These are phyloP conservation scores for Calamus simplicifolius DNA, from an alignment of 176 grass and related monocot species.

Conservation along the genomic window DNA sequence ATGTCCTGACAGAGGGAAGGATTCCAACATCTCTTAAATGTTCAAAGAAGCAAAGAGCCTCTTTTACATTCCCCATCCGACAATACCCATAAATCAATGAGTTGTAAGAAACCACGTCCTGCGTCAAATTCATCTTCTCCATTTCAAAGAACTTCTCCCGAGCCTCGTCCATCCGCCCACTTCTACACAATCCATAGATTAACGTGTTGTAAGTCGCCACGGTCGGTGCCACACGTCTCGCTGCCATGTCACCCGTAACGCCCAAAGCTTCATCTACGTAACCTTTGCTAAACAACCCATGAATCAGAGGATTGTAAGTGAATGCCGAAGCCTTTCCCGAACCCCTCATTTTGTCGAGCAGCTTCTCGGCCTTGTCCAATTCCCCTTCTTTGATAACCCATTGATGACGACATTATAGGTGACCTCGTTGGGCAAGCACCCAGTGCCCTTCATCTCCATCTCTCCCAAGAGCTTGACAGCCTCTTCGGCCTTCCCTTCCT, in stretches of 20 bases:
- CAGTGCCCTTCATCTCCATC: conserved; percentile 25
- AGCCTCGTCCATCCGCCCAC: conserved; percentile 23
- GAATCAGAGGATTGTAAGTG: conserved; percentile 57
- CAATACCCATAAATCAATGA: conserved; percentile 49
- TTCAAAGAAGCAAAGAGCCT: conserved; percentile 38
- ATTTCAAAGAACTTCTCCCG: conserved; percentile 53
- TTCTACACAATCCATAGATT: conserved; percentile 47
- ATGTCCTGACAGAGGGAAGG: conserved; percentile 37
- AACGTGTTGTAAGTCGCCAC: conserved; percentile 42
- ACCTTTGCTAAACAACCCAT: conserved; percentile 33
- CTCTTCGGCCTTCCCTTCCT: conserved; percentile 34
- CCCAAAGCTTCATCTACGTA: conserved; percentile 24
- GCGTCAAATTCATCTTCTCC: conserved; percentile 33
- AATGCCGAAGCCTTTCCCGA: conserved; percentile 32
- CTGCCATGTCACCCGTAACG: conserved; percentile 41
- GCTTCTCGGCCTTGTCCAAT: conserved; percentile 30
- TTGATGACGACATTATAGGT: conserved; percentile 54
- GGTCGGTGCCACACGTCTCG: conserved; percentile 21
- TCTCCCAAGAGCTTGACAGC: conserved; percentile 35
- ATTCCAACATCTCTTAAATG: conserved; percentile 36
- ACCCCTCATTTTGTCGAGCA: conserved; percentile 37
- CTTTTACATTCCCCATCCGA: conserved; percentile 36
- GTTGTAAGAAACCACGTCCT: conserved; percentile 49
- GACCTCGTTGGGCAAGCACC: conserved; percentile 42
- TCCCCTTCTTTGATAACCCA: conserved; percentile 35